Percentiles rank a stretch among this genome's conserved stretches.
Conservation (phyloP, 2,329 filamentous ascomycete species). For the Colletotrichum phormii region DNA sequence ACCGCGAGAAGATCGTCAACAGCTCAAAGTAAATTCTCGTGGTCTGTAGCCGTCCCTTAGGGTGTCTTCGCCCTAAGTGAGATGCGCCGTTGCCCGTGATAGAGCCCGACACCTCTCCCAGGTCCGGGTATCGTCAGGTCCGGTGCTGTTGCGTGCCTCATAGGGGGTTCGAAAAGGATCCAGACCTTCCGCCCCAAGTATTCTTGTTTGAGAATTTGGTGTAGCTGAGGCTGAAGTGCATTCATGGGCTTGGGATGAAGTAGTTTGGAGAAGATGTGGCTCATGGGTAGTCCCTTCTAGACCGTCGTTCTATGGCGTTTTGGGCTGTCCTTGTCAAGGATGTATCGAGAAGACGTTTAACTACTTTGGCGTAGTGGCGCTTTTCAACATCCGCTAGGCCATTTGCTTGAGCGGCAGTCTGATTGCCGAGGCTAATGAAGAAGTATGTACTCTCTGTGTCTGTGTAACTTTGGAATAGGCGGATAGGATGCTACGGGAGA, state of each 20-base stretch:
- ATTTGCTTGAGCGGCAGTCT: slow-evolving; percentile 1
- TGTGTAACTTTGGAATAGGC: not conserved
- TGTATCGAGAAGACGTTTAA: slow-evolving; percentile 3
- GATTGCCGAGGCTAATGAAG: not conserved
- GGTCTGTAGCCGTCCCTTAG: not conserved
- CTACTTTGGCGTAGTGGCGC: slow-evolving; percentile 15
- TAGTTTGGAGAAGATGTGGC: slow-evolving; percentile 16
- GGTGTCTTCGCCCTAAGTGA: not conserved
- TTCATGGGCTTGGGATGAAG: slow-evolving; percentile 15
- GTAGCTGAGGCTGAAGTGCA: slow-evolving; percentile 20
- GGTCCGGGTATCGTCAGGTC: not conserved
- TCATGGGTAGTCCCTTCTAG: slow-evolving; percentile 29
- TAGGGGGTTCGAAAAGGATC: not conserved
- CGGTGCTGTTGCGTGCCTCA: not conserved
- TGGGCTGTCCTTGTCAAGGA: not conserved
- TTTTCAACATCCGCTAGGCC: not conserved
- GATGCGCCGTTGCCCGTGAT: not conserved
- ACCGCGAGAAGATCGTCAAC: not conserved
- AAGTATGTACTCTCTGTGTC: not conserved
- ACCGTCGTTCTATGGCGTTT: not conserved
- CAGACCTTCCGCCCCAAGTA: slow-evolving; percentile 11
- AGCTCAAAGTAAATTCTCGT: slow-evolving; percentile 1
- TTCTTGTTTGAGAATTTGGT: slow-evolving; percentile 7
- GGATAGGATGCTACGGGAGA: not conserved
- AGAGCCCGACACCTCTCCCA: not conserved